Evolutionary conservation across 768 basidiomycete genomes (phyloP).

Genomic region (Baorangia bicolor): DNA sequence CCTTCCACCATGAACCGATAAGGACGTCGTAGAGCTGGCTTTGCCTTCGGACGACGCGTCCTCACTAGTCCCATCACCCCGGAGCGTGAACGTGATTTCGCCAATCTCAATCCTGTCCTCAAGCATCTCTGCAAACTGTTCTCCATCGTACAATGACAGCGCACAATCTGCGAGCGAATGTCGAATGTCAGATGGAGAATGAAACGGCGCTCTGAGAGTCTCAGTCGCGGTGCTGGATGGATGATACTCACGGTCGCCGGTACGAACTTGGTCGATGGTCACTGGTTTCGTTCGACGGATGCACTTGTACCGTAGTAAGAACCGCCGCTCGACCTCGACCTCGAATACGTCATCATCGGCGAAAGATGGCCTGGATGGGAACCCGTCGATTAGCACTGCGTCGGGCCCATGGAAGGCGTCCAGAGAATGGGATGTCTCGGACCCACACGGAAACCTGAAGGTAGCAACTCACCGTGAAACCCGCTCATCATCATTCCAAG

Average conservation of each 20-base stretch:
- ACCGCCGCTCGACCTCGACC: constrained; percentile 20
- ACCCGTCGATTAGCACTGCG: neutral
- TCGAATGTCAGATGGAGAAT: neutral
- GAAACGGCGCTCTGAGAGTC: neutral
- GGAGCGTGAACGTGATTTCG: constrained; percentile 22
- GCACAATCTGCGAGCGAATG: constrained; percentile 18
- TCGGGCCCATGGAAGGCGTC: neutral
- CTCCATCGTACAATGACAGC: constrained; percentile 20
- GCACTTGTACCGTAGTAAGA: constrained; percentile 22
- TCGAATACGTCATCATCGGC: constrained; percentile 19
- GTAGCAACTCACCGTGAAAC: constrained; percentile 16
- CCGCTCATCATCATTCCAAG: constrained; percentile 10
- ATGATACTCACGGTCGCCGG: constrained; percentile 15
- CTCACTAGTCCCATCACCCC: neutral
- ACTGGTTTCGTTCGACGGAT: constrained; percentile 24
- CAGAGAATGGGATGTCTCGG: neutral
- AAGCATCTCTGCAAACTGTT: constrained; percentile 3
- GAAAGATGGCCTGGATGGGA: constrained; percentile 12
- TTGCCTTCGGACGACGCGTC: neutral
- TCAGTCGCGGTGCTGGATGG: neutral
- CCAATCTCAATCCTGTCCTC: constrained; percentile 22
- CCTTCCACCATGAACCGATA: neutral
- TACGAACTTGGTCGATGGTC: constrained; percentile 25
- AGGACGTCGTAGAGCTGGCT: neutral
- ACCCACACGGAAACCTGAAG: neutral